Conservation (phyloP, 2,329 filamentous ascomycete species). For the Trematosphaeria pertusa region DNA sequence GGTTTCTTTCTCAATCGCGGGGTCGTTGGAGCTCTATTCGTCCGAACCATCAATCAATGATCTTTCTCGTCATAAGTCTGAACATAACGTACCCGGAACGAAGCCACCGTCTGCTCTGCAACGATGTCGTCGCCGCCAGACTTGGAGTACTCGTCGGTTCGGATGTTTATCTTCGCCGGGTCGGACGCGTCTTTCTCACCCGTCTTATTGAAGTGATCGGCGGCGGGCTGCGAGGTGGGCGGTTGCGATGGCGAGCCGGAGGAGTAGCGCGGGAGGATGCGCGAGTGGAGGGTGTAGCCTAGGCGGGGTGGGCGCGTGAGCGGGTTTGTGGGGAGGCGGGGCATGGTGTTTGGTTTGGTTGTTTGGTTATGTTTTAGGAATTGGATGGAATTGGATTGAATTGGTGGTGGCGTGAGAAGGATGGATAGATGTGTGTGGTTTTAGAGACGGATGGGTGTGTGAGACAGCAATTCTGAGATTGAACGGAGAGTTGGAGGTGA, state of each 20-base stretch:
- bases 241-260: constrained; percentile 14
- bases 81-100: no score
- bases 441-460: no score
- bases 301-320: background rate
- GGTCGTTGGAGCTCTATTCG: constrained; percentile 10
- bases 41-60: no score
- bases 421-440: no score
- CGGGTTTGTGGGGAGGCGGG: constrained; percentile 1
- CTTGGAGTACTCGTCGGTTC: constrained; percentile 17
- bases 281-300: background rate
- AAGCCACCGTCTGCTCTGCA: constrained; percentile 15
- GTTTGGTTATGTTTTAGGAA: no score
- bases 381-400: no score
- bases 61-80: no score
- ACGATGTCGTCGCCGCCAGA: constrained; percentile 23
- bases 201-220: constrained; percentile 15
- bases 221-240: background rate
- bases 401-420: no score
- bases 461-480: no score
- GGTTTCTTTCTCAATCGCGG: constrained; percentile 7
- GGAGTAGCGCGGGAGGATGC: background rate
- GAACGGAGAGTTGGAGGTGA: no score
- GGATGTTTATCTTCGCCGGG: constrained; percentile 11
- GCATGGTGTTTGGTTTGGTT: no score
- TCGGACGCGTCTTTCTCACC: constrained; percentile 9